Evolutionary conservation across 2,329 filamentous ascomycete genomes (phyloP).

Genomic region (Niveomyces coronatus): DNA sequence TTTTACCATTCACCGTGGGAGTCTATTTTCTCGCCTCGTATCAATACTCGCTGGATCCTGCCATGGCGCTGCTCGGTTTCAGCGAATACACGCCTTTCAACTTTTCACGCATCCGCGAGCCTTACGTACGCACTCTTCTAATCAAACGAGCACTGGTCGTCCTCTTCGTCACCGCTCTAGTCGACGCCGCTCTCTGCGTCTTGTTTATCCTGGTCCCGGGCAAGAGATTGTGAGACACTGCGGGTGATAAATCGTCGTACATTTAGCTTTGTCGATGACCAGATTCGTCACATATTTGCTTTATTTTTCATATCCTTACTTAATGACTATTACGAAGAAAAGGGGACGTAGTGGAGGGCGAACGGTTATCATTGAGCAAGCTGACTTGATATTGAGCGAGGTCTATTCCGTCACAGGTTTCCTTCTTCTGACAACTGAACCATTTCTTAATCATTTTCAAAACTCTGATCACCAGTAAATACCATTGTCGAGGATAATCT

Average conservation of each 20-base stretch:
- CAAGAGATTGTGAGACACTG: conserved; percentile 52
- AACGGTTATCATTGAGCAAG: conserved; percentile 1
- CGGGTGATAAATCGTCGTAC: conserved; percentile 3
- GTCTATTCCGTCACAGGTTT: too few relatives aligned
- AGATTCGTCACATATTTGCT: conserved; percentile 1
- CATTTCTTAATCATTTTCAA: too few relatives aligned
- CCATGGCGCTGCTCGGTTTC: conserved; percentile 77
- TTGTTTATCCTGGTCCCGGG: conserved; percentile 94
- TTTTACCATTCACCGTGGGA: conserved; percentile 84
- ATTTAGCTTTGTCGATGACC: background rate
- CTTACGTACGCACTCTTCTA: conserved; percentile 79
- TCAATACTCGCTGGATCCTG: conserved; percentile 89
- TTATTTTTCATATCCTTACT: background rate
- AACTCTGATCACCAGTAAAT: too few relatives aligned
- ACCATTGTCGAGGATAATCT: too few relatives aligned
- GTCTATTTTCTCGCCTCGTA: conserved; percentile 85
- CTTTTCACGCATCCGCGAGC: conserved; percentile 79
- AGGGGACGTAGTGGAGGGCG: background rate
- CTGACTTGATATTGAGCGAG: conserved; percentile 1
- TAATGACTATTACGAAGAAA: conserved; percentile 5
- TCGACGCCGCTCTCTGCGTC: conserved; percentile 74
- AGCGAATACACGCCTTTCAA: conserved; percentile 96
- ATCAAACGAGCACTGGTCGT: conserved; percentile 77
- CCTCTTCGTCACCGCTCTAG: conserved; percentile 60
- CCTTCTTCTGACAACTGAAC: too few relatives aligned